Evolutionary conservation across 2,329 filamentous ascomycete genomes (phyloP).

Genomic region (Aureobasidium leucospermi): DNA sequence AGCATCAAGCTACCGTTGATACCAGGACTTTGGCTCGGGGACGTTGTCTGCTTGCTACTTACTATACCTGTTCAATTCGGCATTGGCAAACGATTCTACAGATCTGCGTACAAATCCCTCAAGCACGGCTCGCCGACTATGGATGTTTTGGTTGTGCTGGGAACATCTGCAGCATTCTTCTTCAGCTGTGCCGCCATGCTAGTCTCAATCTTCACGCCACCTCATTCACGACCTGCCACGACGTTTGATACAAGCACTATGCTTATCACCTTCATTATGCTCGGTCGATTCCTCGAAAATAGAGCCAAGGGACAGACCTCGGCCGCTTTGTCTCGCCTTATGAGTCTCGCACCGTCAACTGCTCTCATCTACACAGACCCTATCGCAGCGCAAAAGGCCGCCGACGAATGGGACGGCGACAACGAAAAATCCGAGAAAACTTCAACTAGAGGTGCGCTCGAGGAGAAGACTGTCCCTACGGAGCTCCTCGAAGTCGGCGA

Average conservation of each 20-base stretch:
- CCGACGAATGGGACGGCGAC: conserved; percentile 60
- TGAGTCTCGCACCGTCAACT: conserved; percentile 95
- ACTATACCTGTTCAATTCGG: conserved; percentile 95
- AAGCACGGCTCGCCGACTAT: conserved; percentile 90
- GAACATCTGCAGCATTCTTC: conserved; percentile 92
- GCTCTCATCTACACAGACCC: conserved; percentile 93
- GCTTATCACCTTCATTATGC: conserved; percentile 90
- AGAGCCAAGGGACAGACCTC: conserved; percentile 93
- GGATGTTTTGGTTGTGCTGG: conserved; percentile 91
- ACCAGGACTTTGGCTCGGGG: conserved; percentile 78
- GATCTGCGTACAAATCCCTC: conserved; percentile 86
- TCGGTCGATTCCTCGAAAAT: conserved; percentile 90
- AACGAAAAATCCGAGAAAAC: conserved; percentile 38
- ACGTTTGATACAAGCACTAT: conserved; percentile 98
- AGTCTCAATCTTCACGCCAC: conserved; percentile 66
- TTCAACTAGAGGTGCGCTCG: conserved; percentile 54
- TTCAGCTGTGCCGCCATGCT: conserved; percentile 86
- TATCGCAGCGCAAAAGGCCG: conserved; percentile 84
- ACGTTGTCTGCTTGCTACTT: conserved; percentile 72
- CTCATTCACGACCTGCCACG: conserved; percentile 74
- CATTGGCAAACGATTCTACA: conserved; percentile 88
- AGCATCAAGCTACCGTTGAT: conserved; percentile 53
- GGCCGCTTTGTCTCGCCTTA: conserved; percentile 82
- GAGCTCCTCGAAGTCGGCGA: conserved; percentile 92
- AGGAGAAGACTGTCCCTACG: conserved; percentile 82